Evolutionary conservation across 805 yeast genomes (phyloP), one percentile per base, ranked within the genome.

Genomic region (Saturnispora diversa): DNA sequence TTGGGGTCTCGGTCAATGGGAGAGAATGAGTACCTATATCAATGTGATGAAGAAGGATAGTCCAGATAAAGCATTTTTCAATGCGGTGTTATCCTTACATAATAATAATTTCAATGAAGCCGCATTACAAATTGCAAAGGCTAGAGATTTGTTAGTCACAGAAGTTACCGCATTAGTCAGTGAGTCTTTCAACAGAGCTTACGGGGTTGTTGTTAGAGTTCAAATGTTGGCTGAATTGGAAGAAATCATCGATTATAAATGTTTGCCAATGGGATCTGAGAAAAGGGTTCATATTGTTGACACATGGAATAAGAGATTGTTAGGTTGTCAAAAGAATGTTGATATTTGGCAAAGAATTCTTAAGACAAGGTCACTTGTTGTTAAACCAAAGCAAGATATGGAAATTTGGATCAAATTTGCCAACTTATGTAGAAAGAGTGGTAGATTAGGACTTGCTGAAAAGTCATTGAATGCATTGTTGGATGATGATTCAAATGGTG

Each of bases 271-370:
- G 46, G 80, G 80, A 3, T 83, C 94, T 0, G 94, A 82, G 35
- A 82, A 80, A 51, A 75, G 92, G 49, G 73, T 69, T 6, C 75
- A 77, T 12, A 80, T 92, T 72, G 72, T 95, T 50, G 77, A 80
- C 50, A 90, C 97, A 0, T 94, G 98, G 98, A 86, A 84, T 55
- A 84, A 84, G 38, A 74, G 99, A 52, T 66, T 92, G 37, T 65
- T 85, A 45, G 97, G 97, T 2, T 87, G 97, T 55, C 98, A 92
- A 63, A 73, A 92, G 51, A 92, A 92, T 63, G 97, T 92, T 38
- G 99, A 92, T 63, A 87, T 88, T n/a, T 92, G 99, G 98, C 97
- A 90, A 59, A 70, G 97, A 54, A 80, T 92, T 77, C 70, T 92
- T 45, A 84, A 88, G 57, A 95, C 90, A 2, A 72, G 98, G 42